Base-by-base conservation (phyloP, 257 asterid genomes). In the Coffea canephora region DNA sequence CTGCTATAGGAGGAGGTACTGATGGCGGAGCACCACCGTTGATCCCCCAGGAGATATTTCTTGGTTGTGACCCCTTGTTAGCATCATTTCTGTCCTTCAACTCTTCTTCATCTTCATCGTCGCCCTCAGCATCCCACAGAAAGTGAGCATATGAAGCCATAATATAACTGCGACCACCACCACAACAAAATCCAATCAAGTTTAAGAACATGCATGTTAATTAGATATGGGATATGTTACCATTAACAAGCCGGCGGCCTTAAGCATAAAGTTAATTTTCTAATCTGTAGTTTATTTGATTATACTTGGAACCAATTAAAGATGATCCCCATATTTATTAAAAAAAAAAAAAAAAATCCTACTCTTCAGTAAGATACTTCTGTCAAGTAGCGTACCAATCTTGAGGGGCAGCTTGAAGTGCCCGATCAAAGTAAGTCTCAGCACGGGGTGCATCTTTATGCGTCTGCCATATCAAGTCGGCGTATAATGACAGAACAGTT, bases 101-200 rank as follows among this genome's bases (percentile, higher is more conserved):
- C 36, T 41, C 79, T 11, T 41, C 39, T 19, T 43, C 55, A 1
- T 65, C 69, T 7, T 61, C 71, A 2, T 61, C 79, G 31, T 86
- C 83, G 23, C 82, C 88, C 52, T 81, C 92, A 13, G 82, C 83
- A n/a, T 88, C 90, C 94, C 94, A 90, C 27, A 90, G 91, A 86
- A 90, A 90, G 46, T 83, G 82, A 23, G 94, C 94, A 74, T 90
- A 87, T 57, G 94, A 88, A 46, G 90, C 92, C 89, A 83, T 55
- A 59, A 88, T 87, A 78, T 83, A 76, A 78, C 92, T 89, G 90
- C 77, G 36, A 1, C 14, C 39, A 62, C n/a, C 75, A 84, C 23
- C 36, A 11, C 48, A 14, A 5, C 8, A 31, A 49, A 23, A 70
- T 5, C 19, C 18, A 34, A n/a, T 1, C 7, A 0, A 19, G 12